Base-by-base conservation (phyloP, 1,284 basidiomycete species). In the Naganishia sp. region DNA sequence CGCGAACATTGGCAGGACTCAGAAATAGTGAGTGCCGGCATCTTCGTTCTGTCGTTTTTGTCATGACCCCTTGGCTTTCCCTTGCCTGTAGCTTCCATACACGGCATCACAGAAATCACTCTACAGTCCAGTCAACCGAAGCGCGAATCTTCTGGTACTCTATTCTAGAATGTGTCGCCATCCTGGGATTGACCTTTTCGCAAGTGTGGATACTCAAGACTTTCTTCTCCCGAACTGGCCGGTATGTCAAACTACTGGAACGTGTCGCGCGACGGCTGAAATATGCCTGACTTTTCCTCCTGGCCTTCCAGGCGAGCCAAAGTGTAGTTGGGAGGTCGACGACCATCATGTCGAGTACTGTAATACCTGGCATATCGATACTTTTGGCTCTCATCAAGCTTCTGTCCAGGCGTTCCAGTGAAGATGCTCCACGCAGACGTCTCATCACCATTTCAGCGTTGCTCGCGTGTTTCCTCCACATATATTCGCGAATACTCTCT, bases 171-270 rank as follows among this genome's bases (percentile, higher is more conserved):
- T 88, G 86, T 57, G 64, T 88, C 44, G 89, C 84, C 9, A 84
- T 94, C 61, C 83, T 92, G 67, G 86, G 83, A 39, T 94, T 94
- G 89, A 90, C 92, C 9, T 60, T 79, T 15, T 79, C 89, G 66
- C 92, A 94, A 80, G 90, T 94, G 28, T 94, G 92, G 78, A 83
- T 94, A 55, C 84, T 94, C 44, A 92, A 94, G 79, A 94, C 90
- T 25, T 94, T 94, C 87, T 94, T 94, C 81, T 92, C 90, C 43
- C 87, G 88, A 76, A 91, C 90, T 6, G 90, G 90, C 46, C 85
- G 90, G 77, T 83, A 86, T 57, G 59, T 63, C 18, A 7, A 21
- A 5, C n/a, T 16, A 23, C 3, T 46, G 16, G 3, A 5, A 9
- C 18, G 13, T 23, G 36, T 9, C 16, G 16, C 2, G 21, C 15